Percentiles rank a stretch among this genome's conserved stretches.
phyloP scores from a whole-genome alignment of 495 filamentous ascomycete species.

The Niebla homalea region DNA sequence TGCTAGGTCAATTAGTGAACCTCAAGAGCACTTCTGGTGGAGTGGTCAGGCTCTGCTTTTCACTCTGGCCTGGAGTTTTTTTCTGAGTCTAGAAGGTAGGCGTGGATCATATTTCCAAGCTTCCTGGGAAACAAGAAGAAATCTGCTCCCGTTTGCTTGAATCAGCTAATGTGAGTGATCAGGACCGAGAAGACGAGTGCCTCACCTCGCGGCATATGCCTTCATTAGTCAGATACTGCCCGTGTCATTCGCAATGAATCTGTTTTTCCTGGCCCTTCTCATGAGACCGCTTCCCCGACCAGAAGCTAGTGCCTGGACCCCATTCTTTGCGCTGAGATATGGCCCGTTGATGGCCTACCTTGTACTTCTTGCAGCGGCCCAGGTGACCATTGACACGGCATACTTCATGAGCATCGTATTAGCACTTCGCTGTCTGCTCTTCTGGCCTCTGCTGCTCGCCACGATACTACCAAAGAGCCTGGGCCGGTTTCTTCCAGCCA shows the following conservation, averaged over 20 bases:
- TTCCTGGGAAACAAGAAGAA: not conserved
- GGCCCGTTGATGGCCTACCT: slow-evolving; percentile 30
- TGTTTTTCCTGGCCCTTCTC: slow-evolving; percentile 48
- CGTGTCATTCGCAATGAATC: slow-evolving; percentile 48
- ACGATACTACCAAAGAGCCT: not conserved
- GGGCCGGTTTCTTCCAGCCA: not conserved
- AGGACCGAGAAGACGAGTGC: slow-evolving; percentile 45
- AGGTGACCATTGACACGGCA: slow-evolving; percentile 29
- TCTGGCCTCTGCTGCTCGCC: slow-evolving; percentile 29
- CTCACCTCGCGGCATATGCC: slow-evolving; percentile 43
- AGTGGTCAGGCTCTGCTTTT: slow-evolving; percentile 48
- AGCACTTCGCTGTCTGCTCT: slow-evolving; percentile 32
- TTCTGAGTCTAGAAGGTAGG: slow-evolving; percentile 41
- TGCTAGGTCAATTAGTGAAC: slow-evolving; percentile 23
- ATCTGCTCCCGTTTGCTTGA: not conserved
- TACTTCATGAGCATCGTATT: slow-evolving; percentile 32
- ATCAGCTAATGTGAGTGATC: not conserved
- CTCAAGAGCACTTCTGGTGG: slow-evolving; percentile 39
- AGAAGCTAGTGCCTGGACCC: slow-evolving; percentile 35
- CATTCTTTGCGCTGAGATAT: slow-evolving; percentile 29
- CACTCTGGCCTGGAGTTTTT: slow-evolving; percentile 39
- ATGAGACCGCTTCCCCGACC: slow-evolving; percentile 34
- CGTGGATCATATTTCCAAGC: no score
- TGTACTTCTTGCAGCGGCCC: slow-evolving; percentile 28
- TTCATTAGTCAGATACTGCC: slow-evolving; percentile 43